Percentiles rank a stretch among this genome's conserved stretches.
Evolutionary conservation across 1,139 yeast genomes (phyloP).

Genomic region (Blastobotrys capitulatus): DNA sequence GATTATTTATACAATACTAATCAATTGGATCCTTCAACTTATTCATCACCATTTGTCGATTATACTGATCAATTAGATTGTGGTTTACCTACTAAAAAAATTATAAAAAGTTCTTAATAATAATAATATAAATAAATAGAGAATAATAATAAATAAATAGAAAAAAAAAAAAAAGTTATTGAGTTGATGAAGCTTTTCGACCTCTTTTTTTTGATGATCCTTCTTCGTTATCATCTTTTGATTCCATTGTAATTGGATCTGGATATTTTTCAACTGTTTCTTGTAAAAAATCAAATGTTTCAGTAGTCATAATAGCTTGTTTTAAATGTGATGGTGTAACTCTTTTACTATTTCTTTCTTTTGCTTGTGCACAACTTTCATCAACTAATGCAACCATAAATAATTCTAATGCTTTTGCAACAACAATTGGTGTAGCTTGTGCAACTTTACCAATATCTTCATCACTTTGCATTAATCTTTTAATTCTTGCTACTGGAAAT

Average conservation of each 20-base stretch:
- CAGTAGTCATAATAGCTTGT: conserved; percentile 78
- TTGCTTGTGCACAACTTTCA: conserved; percentile 75
- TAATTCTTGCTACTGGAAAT: conserved; percentile 95
- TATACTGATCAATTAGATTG: conserved; percentile 1
- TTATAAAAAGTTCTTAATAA: not conserved
- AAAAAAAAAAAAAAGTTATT: not conserved
- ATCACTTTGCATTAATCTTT: conserved; percentile 95
- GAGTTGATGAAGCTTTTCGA: not conserved
- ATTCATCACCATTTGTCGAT: not conserved
- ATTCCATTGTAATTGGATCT: conserved; percentile 29
- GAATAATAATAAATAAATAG: not conserved
- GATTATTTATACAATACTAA: not conserved
- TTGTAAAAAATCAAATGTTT: conserved; percentile 85
- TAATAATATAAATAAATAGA: not conserved
- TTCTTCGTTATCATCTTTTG: conserved; percentile 6
- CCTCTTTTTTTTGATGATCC: conserved; percentile 4
- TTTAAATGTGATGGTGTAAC: conserved; percentile 80
- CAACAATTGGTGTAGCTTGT: conserved; percentile 95
- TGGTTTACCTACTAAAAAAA: not conserved
- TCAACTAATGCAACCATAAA: conserved; percentile 88
- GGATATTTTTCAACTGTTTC: conserved; percentile 64
- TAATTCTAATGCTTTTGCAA: conserved; percentile 88
- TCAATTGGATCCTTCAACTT: not conserved
- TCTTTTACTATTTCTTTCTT: conserved; percentile 68
- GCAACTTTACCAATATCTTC: conserved; percentile 99